Evolutionary conservation across 345 rosid genomes (phyloP).

Genomic region (Boechera retrofracta): DNA sequence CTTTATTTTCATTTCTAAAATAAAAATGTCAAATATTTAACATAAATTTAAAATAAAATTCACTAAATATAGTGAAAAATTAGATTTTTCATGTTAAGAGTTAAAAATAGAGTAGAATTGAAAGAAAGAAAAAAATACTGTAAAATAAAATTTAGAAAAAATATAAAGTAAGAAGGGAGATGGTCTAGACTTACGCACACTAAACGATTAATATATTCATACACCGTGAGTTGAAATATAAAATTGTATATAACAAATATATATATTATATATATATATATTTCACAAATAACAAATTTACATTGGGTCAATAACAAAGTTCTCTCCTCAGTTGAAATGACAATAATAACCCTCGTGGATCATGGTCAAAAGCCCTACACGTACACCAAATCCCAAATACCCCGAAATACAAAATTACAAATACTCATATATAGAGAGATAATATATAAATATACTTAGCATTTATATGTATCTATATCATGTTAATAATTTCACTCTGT

Average conservation of each 20-base stretch:
- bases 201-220: not conserved
- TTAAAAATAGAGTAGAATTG: no score
- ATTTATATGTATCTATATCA: constrained; percentile 35
- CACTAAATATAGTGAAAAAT: no score
- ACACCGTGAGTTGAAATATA: not conserved
- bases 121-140: no score
- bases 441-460: constrained; percentile 24
- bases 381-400: constrained; percentile 27
- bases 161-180: no score
- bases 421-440: constrained; percentile 6
- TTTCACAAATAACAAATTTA: constrained; percentile 33
- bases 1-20: no score
- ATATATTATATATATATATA: not conserved
- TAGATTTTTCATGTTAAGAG: no score
- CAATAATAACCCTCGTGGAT: constrained; percentile 11
- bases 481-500: constrained; percentile 45
- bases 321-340: constrained; percentile 17
- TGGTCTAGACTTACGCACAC: not conserved
- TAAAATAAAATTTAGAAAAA: not conserved
- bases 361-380: constrained; percentile 17
- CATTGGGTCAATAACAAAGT: constrained; percentile 34
- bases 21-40: no score
- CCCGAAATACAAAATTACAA: constrained; percentile 17
- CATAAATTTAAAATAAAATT: no score
- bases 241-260: not conserved